Evolutionary conservation across 1,284 basidiomycete genomes (phyloP).

Genomic region (Puccinia polysora): DNA sequence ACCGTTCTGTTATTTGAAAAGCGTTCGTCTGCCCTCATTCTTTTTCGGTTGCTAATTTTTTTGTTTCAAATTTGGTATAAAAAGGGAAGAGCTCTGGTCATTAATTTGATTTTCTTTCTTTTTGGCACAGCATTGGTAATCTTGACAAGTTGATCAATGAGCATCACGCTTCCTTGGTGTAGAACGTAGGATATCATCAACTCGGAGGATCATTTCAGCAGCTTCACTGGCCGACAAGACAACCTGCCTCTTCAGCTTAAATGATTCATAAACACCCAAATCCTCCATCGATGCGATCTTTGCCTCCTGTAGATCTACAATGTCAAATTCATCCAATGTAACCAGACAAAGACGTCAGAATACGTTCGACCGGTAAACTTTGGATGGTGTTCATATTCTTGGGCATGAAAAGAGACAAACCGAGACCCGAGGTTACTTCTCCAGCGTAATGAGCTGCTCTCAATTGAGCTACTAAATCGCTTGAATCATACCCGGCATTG

Average conservation of each 20-base stretch:
- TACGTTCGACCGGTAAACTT: not conserved
- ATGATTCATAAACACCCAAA: slow-evolving; percentile 88
- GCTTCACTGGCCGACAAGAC: slow-evolving; percentile 91
- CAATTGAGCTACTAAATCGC: slow-evolving; percentile 85
- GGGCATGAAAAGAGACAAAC: slow-evolving; percentile 56
- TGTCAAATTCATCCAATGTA: slow-evolving; percentile 2
- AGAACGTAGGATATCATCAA: slow-evolving; percentile 60
- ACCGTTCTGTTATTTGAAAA: too few relatives aligned
- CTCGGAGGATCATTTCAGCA: slow-evolving; percentile 96
- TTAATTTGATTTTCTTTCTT: too few relatives aligned
- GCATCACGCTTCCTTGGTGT: slow-evolving; percentile 62
- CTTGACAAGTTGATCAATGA: slow-evolving; percentile 47
- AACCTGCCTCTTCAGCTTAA: slow-evolving; percentile 94
- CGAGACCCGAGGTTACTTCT: slow-evolving; percentile 73
- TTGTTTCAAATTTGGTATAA: too few relatives aligned
- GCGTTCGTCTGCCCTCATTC: too few relatives aligned
- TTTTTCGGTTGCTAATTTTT: too few relatives aligned
- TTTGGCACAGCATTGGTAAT: too few relatives aligned
- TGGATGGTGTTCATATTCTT: not conserved
- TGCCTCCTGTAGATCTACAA: slow-evolving; percentile 77
- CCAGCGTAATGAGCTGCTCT: slow-evolving; percentile 93
- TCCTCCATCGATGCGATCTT: slow-evolving; percentile 79
- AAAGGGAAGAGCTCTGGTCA: too few relatives aligned
- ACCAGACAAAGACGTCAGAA: not conserved
- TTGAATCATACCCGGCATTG: slow-evolving; percentile 94